Evolutionary conservation across 2,329 filamentous ascomycete species (phyloP).

Genomic region (Davidsoniella eucalypti): DNA sequence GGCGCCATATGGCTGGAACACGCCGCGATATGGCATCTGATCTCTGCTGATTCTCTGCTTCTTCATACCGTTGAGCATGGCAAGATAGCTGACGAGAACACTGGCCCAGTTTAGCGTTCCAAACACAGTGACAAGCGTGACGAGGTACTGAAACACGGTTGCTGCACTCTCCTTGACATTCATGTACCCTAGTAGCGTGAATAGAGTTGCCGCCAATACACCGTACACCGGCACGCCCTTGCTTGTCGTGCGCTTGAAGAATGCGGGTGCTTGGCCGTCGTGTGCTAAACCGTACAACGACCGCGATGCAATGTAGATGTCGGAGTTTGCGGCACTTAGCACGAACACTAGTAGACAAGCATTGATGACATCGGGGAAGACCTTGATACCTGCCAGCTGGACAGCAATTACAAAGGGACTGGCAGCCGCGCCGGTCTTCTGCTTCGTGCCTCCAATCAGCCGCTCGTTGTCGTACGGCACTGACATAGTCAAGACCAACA

Average conservation of each 20-base stretch:
- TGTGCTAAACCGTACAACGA: conserved; percentile 24
- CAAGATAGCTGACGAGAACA: conserved; percentile 24
- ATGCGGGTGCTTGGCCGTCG: conserved; percentile 23
- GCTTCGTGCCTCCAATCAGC: conserved; percentile 6
- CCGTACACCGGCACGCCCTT: conserved; percentile 25
- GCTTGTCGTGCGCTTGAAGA: conserved; percentile 21
- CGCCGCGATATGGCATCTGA: conserved; percentile 23
- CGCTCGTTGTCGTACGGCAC: conserved; percentile 16
- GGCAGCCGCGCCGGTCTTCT: conserved; percentile 10
- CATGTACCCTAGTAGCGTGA: conserved; percentile 25
- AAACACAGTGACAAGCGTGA: conserved; percentile 27
- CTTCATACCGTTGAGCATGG: conserved; percentile 22
- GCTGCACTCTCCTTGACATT: conserved; percentile 22
- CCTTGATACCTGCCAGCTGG: conserved; percentile 13
- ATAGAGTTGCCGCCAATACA: conserved; percentile 21
- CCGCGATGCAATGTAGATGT: conserved; percentile 24
- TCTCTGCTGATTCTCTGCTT: conserved; percentile 21
- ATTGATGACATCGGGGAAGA: conserved; percentile 16
- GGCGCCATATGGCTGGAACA: conserved; percentile 23
- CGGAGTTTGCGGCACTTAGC: conserved; percentile 10
- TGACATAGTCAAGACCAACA: conserved; percentile 16
- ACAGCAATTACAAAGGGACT: conserved; percentile 17
- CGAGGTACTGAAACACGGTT: conserved; percentile 25
- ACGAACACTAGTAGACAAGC: conserved; percentile 16
- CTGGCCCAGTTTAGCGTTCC: conserved; percentile 27